Conservation (phyloP, 2,329 filamentous ascomycete genomes). For the Chrysoporthe austroafricana region DNA sequence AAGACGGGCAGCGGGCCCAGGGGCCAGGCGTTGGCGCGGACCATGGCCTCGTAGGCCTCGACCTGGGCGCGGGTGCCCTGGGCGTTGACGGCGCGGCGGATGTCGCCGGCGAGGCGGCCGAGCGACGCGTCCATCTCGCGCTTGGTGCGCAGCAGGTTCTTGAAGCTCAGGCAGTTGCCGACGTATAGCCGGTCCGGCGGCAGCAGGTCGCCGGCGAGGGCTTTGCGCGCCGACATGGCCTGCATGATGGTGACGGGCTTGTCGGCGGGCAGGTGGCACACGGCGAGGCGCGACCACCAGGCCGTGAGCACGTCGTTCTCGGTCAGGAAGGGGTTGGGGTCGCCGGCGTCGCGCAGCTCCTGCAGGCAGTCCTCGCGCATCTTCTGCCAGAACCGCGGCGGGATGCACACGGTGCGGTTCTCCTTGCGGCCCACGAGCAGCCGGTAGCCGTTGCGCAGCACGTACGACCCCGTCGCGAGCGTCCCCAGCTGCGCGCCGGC, state of each 20-base stretch:
- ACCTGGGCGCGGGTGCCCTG: constrained; percentile 40
- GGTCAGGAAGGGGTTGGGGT: constrained; percentile 38
- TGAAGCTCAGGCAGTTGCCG: constrained; percentile 37
- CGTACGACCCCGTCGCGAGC: constrained; percentile 35
- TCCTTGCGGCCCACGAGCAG: constrained; percentile 37
- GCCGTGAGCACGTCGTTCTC: constrained; percentile 45
- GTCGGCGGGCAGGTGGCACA: constrained; percentile 32
- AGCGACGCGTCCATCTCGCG: constrained; percentile 37
- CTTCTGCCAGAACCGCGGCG: constrained; percentile 34
- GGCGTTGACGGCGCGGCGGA: constrained; percentile 38
- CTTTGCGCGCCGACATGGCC: constrained; percentile 28
- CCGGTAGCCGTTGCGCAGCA: constrained; percentile 35
- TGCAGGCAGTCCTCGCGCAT: constrained; percentile 35
- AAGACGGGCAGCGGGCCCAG: constrained; percentile 32
- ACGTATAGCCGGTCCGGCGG: constrained; percentile 34
- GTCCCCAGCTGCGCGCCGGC: constrained; percentile 30
- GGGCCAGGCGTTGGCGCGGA: constrained; percentile 32
- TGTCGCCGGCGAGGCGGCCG: constrained; percentile 33
- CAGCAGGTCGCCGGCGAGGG: constrained; percentile 34
- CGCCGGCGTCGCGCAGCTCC: constrained; percentile 32
- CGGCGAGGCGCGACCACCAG: constrained; percentile 40
- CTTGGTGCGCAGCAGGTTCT: constrained; percentile 29
- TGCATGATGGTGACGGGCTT: constrained; percentile 33
- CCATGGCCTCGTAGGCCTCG: constrained; percentile 39
- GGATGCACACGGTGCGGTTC: constrained; percentile 43